These are phyloP conservation scores for Alnus glutinosa DNA, from an alignment of 306 rosid species.

Conservation along the genomic window DNA sequence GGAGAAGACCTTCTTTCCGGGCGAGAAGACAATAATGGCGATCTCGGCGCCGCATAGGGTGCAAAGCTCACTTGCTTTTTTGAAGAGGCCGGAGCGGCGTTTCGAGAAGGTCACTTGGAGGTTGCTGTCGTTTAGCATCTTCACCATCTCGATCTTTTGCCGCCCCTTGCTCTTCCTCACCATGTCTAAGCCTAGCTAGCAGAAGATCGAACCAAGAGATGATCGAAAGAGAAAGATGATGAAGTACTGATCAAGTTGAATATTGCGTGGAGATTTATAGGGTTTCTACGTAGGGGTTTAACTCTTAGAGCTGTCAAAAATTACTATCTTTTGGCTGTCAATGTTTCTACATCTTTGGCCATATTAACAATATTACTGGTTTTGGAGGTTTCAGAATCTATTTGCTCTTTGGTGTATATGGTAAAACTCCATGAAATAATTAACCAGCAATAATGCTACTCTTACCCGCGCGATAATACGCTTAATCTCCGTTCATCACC, in stretches of 20 bases:
- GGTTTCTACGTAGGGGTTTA: constrained; percentile 4
- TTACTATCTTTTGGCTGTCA: constrained; percentile 12
- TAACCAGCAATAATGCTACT: background rate
- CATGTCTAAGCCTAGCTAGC: background rate
- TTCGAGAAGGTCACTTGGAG: constrained; percentile 67
- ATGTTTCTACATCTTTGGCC: background rate
- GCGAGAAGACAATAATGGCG: constrained; percentile 56
- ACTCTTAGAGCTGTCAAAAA: background rate
- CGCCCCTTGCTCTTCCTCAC: constrained; percentile 51
- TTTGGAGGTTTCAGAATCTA: constrained; percentile 30
- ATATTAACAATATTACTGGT: constrained; percentile 14
- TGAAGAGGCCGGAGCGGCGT: constrained; percentile 58
- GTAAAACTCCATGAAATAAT: constrained; percentile 20
- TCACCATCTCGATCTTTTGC: constrained; percentile 55
- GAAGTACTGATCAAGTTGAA: too few species aligned
- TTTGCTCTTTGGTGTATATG: constrained; percentile 13
- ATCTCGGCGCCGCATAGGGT: constrained; percentile 54
- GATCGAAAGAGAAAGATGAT: background rate
- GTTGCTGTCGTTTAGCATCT: constrained; percentile 48
- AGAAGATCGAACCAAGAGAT: background rate
- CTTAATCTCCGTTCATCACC: background rate
- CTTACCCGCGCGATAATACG: background rate
- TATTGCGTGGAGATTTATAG: background rate
- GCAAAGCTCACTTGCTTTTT: constrained; percentile 62
- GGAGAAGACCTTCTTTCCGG: constrained; percentile 55